phyloP scores from a whole-genome alignment of 345 rosid species.

The Eucalyptus curtisii region DNA sequence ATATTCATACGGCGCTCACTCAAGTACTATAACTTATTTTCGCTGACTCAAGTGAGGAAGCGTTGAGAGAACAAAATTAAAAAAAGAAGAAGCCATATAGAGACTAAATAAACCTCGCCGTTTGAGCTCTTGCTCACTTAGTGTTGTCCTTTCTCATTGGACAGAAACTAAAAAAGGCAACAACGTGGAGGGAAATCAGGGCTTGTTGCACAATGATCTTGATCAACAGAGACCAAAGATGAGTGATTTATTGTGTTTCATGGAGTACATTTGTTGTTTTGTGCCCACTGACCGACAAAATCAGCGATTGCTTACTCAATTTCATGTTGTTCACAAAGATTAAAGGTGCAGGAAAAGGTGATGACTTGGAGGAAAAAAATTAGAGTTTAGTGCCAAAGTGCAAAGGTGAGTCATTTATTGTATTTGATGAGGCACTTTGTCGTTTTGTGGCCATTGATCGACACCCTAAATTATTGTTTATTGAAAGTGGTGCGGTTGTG shows the following conservation, averaged over 20 bases:
- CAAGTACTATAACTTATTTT: background rate
- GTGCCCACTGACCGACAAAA: background rate
- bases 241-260: background rate
- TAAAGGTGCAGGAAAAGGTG: background rate
- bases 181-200: background rate
- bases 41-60: background rate
- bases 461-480: background rate
- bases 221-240: background rate
- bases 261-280: background rate
- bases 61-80: background rate
- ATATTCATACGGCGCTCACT: background rate
- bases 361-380: background rate
- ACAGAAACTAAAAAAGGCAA: background rate
- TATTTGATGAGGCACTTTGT: background rate
- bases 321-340: background rate
- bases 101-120: background rate
- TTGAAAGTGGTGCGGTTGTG: background rate
- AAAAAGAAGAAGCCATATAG: too few species aligned
- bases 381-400: background rate
- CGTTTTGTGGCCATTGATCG: background rate
- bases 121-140: background rate
- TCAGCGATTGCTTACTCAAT: background rate
- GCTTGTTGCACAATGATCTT: background rate
- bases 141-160: background rate
- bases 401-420: background rate